A percentile compares a stretch with the other conserved stretches of the same genome.
Evolutionary conservation across 23 red algal genomes (phyloP).

Genomic region (Gracilaria vermiculophylla): DNA sequence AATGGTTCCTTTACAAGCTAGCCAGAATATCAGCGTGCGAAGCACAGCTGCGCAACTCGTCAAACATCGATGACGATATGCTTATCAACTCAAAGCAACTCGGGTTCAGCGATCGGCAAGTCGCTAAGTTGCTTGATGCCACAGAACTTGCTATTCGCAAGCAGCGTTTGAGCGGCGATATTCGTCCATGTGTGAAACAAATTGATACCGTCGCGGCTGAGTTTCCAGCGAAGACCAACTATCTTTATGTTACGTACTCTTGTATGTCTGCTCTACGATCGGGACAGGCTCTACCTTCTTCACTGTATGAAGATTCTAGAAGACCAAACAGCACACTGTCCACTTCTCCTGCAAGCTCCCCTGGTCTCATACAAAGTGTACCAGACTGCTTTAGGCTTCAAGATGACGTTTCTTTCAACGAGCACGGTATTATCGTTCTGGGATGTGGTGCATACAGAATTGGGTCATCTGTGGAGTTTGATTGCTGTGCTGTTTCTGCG

Average conservation of each 20-base stretch:
- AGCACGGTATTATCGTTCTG: slow-evolving; percentile 88
- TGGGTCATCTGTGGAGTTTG: slow-evolving; percentile 99
- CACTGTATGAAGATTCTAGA: not conserved
- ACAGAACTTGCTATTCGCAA: slow-evolving; percentile 89
- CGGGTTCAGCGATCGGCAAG: slow-evolving; percentile 91
- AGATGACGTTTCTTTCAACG: slow-evolving; percentile 83
- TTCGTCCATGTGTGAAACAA: slow-evolving; percentile 85
- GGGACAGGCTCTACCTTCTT: not conserved
- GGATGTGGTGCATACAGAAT: slow-evolving; percentile 96
- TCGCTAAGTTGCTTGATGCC: slow-evolving; percentile 78
- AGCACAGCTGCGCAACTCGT: slow-evolving; percentile 20
- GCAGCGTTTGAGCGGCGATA: slow-evolving; percentile 56
- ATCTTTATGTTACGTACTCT: slow-evolving; percentile 92
- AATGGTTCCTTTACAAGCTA: slow-evolving; percentile 93
- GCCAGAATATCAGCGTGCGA: slow-evolving; percentile 62
- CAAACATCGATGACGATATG: slow-evolving; percentile 41
- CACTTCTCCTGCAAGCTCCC: not conserved
- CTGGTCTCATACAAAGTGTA: not conserved
- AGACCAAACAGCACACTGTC: not conserved
- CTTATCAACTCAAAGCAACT: slow-evolving; percentile 85
- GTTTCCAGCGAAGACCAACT: slow-evolving; percentile 98
- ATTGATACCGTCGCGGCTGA: slow-evolving; percentile 99
- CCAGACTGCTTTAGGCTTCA: slow-evolving; percentile 3
- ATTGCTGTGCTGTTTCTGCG: slow-evolving; percentile 95
- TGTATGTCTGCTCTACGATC: slow-evolving; percentile 15